Conservation (phyloP, 2,329 filamentous ascomycete species). For the Fusarium sororula region DNA sequence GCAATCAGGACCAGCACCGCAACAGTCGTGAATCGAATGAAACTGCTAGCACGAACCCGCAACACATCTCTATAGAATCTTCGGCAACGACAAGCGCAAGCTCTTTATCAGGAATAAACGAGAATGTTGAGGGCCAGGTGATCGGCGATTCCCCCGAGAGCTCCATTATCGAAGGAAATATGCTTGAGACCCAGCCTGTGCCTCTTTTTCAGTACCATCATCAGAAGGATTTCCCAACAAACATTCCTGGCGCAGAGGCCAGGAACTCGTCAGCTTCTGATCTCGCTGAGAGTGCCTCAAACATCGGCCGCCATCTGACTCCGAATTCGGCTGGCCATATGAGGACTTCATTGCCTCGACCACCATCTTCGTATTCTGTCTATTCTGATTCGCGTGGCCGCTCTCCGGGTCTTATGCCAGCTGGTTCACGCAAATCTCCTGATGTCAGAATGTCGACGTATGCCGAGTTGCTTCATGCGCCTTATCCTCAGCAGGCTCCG, state of each 20-base stretch:
- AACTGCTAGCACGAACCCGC: slow-evolving; percentile 59
- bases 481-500: slow-evolving; percentile 81
- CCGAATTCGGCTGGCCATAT: slow-evolving; percentile 64
- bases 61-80: slow-evolving; percentile 59
- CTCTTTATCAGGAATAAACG: slow-evolving; percentile 62
- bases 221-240: slow-evolving; percentile 58
- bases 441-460: slow-evolving; percentile 64
- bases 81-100: slow-evolving; percentile 66
- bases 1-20: slow-evolving; percentile 52
- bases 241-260: slow-evolving; percentile 54
- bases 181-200: slow-evolving; percentile 55
- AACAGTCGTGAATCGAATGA: slow-evolving; percentile 64
- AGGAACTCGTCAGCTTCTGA: slow-evolving; percentile 62
- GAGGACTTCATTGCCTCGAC: slow-evolving; percentile 70
- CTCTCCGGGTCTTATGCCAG: slow-evolving; percentile 60
- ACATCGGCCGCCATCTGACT: slow-evolving; percentile 70
- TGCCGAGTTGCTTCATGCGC: slow-evolving; percentile 70
- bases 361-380: slow-evolving; percentile 79
- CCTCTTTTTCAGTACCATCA: slow-evolving; percentile 72
- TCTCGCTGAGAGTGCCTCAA: slow-evolving; percentile 58
- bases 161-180: slow-evolving; percentile 58
- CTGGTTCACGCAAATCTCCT: slow-evolving; percentile 63
- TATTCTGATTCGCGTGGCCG: slow-evolving; percentile 76
- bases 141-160: slow-evolving; percentile 59
- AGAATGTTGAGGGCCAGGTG: slow-evolving; percentile 55